Evolutionary conservation across 768 basidiomycete genomes (phyloP), one percentile per base, ranked within the genome.

Genomic region (Agrocybe praecox): DNA sequence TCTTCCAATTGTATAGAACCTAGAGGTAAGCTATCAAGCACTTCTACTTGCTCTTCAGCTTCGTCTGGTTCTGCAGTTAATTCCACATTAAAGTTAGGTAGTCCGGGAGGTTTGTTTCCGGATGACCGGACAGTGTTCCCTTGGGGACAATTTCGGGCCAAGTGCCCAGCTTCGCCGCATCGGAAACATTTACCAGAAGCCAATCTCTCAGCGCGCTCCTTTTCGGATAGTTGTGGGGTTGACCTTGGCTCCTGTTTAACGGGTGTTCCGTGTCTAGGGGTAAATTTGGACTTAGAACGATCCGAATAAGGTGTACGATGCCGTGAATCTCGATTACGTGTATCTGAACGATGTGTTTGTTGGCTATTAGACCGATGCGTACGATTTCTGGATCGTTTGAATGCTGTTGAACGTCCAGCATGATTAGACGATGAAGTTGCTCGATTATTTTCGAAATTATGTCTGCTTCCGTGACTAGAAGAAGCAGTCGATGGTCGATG

Each of bases 91-190:
- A 54, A 61, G 5, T 40, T 53, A 6, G 62, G 24, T 10, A 65
- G 10, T 19, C 67, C 67, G 5, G 65, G 68, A 2, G 68, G 67
- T 24, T 67, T 67, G 0, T 49, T 34, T 6, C 51, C 59, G 12
- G 26, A 4, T 2, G 62, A 57, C 36, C 52, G 46, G 6, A 62
- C 36, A 0, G 42, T 53, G 49, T 56, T 61, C 1, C 23, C 43
- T 23, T 61, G 21, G 14, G 67, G 69, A 29, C 69, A 69, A 34
- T 66, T 64, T 5, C 67, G 24, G 0, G 67, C 29, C 22, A 67
- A 22, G 44, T 69, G 67, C 0, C 66, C 67, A 1, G 18, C 10
- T 34, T 62, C 60, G 6, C 59, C 52, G 46, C 66, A 71, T 2
- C 50, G 48, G 34, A 66, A 70, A 48, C 67, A 69, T 22, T 56